These are phyloP conservation scores for Abelmoschus esculentus DNA, from an alignment of 345 rosid genomes.

Conservation along the genomic window DNA sequence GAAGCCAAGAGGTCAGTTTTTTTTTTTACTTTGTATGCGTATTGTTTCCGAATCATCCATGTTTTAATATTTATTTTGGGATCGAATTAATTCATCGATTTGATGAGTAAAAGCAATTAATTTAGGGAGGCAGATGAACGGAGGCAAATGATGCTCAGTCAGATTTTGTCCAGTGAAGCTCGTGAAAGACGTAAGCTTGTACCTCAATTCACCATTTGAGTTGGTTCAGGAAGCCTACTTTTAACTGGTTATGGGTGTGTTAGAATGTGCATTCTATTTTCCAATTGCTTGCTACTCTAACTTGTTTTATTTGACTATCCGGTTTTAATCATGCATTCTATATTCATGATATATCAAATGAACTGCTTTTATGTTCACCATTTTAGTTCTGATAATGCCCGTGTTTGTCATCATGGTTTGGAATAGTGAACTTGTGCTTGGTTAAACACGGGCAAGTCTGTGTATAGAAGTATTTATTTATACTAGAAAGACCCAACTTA, in stretches of 20 bases:
- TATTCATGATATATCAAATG: no score
- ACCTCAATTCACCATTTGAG: background rate
- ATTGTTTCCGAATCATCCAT: background rate
- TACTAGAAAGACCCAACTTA: no score
- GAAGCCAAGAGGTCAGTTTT: constrained; percentile 68
- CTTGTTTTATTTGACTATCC: no score
- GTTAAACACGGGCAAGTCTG: no score
- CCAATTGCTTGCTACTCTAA: no score
- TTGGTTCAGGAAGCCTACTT: background rate
- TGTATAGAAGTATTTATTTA: background rate
- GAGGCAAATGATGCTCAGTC: constrained; percentile 94
- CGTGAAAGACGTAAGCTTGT: constrained; percentile 72
- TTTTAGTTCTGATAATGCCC: no score
- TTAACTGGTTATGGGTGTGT: background rate
- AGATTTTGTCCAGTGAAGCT: constrained; percentile 78
- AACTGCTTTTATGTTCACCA: no score
- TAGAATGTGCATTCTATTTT: background rate
- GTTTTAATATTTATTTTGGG: background rate
- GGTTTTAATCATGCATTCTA: no score
- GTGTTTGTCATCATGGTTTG: no score
- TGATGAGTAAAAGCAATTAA: constrained; percentile 9
- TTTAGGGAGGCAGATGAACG: constrained; percentile 91
- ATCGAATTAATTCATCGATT: background rate
- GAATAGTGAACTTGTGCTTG: no score
- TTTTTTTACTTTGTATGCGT: background rate